Conservation (phyloP, 2,329 filamentous ascomycete species). For the Torrubiella hemipterigena region DNA sequence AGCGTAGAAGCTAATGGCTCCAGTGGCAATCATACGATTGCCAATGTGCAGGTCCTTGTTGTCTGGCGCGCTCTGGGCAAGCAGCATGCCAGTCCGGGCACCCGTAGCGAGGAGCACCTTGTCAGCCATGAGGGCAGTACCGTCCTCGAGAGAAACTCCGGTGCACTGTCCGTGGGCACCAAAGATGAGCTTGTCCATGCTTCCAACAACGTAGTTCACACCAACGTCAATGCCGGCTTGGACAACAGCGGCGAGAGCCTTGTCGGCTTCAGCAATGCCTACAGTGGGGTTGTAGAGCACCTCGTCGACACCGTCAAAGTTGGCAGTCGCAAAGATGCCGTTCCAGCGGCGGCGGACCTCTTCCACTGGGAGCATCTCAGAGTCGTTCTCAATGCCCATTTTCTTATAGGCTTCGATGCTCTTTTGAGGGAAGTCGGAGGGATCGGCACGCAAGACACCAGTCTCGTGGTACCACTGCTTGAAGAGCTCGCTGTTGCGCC, state of each 20-base stretch:
- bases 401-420: slow-evolving; percentile 26
- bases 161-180: slow-evolving; percentile 29
- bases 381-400: slow-evolving; percentile 25
- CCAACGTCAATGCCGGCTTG: slow-evolving; percentile 38
- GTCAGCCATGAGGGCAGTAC: slow-evolving; percentile 33
- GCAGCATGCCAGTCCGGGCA: slow-evolving; percentile 41
- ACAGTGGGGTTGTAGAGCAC: slow-evolving; percentile 46
- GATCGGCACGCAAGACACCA: slow-evolving; percentile 36
- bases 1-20: slow-evolving; percentile 30
- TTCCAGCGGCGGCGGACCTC: slow-evolving; percentile 43
- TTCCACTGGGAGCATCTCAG: slow-evolving; percentile 29
- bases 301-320: slow-evolving; percentile 42
- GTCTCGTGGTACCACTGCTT: slow-evolving; percentile 42
- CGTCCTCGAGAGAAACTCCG: slow-evolving; percentile 37
- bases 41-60: slow-evolving; percentile 39
- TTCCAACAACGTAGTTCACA: slow-evolving; percentile 41
- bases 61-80: slow-evolving; percentile 37
- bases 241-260: slow-evolving; percentile 41
- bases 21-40: slow-evolving; percentile 42
- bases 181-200: slow-evolving; percentile 33
- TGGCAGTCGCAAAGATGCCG: slow-evolving; percentile 42
- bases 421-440: slow-evolving; percentile 28
- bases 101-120: slow-evolving; percentile 43
- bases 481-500: slow-evolving; percentile 35
- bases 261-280: slow-evolving; percentile 47